These are phyloP conservation scores for Hansenula anomala DNA, from an alignment of 1,139 yeast species.

Conservation along the genomic window DNA sequence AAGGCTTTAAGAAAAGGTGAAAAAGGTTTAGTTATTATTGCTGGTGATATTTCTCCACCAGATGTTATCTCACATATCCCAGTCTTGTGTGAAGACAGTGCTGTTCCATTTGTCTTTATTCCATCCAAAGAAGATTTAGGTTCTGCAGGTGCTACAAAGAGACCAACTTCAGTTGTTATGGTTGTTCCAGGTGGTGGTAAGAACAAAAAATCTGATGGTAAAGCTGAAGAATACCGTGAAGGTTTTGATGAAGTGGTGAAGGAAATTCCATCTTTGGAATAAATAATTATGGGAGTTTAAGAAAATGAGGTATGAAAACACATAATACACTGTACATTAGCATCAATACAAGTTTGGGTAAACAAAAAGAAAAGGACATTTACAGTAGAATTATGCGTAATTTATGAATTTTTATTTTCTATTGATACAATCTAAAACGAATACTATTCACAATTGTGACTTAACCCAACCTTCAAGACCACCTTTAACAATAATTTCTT, in stretches of 20 bases:
- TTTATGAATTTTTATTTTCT: too few species aligned
- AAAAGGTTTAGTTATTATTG: slow-evolving; percentile 92
- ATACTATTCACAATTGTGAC: slow-evolving; percentile 57
- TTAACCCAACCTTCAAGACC: slow-evolving; percentile 98
- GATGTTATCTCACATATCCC: slow-evolving; percentile 98
- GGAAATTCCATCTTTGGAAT: slow-evolving; percentile 48
- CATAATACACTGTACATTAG: slow-evolving; percentile 2
- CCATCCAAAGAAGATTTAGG: slow-evolving; percentile 98
- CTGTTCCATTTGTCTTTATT: slow-evolving; percentile 87
- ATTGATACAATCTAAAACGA: too few species aligned
- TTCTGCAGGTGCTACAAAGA: slow-evolving; percentile 97
- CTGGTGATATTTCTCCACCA: slow-evolving; percentile 97
- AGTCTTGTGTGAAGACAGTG: slow-evolving; percentile 89
- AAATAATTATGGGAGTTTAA: neutral
- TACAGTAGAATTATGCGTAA: too few species aligned
- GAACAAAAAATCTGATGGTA: slow-evolving; percentile 74
- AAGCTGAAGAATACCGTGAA: slow-evolving; percentile 86
- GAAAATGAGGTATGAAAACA: slow-evolving; percentile 1
- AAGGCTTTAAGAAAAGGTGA: slow-evolving; percentile 97
- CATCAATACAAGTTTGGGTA: neutral
- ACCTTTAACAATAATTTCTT: slow-evolving; percentile 94
- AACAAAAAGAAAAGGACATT: too few species aligned
- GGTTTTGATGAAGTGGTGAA: slow-evolving; percentile 89
- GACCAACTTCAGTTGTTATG: slow-evolving; percentile 98
- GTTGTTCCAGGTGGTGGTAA: slow-evolving; percentile 95